These are phyloP conservation scores for Penicillium verrucosum DNA, from an alignment of 2,329 filamentous ascomycete species.

Conservation along the genomic window DNA sequence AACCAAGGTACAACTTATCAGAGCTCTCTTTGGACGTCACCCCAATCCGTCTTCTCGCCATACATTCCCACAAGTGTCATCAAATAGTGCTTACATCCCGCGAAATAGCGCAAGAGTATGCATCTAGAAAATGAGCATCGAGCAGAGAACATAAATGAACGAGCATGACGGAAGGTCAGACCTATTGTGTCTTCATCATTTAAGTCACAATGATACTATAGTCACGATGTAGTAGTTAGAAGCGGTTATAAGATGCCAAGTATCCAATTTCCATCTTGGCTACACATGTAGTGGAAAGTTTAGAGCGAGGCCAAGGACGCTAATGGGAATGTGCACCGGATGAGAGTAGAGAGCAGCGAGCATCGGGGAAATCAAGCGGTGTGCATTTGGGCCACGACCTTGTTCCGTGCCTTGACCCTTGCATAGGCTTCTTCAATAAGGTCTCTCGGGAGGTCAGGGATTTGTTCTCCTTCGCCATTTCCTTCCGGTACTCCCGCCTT, in stretches of 20 bases:
- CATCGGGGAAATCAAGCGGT: neutral
- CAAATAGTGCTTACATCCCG: slow-evolving; percentile 32
- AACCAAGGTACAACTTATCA: slow-evolving; percentile 28
- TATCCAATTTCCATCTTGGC: neutral
- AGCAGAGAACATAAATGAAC: slow-evolving; percentile 1
- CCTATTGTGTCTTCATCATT: slow-evolving; percentile 36
- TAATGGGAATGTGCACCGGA: neutral
- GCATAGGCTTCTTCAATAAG: slow-evolving; percentile 43
- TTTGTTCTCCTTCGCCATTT: slow-evolving; percentile 32
- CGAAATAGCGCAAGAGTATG: slow-evolving; percentile 29
- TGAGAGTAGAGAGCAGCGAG: neutral
- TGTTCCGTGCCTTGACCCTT: slow-evolving; percentile 36
- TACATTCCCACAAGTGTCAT: neutral
- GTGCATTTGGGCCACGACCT: slow-evolving; percentile 14
- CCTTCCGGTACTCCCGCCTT: slow-evolving; percentile 10
- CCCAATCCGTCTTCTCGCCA: slow-evolving; percentile 10
- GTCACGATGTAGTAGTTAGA: neutral
- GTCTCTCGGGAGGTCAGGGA: slow-evolving; percentile 43
- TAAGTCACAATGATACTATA: slow-evolving; percentile 14
- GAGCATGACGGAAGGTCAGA: slow-evolving; percentile 20
- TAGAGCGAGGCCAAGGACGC: neutral
- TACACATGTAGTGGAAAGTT: neutral
- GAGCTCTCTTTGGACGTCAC: slow-evolving; percentile 45
- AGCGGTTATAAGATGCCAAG: neutral
- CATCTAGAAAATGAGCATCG: slow-evolving; percentile 16